Evolutionary conservation across 164 flowering plant genomes (phyloP).

Genomic region (Vitis labrusca): DNA sequence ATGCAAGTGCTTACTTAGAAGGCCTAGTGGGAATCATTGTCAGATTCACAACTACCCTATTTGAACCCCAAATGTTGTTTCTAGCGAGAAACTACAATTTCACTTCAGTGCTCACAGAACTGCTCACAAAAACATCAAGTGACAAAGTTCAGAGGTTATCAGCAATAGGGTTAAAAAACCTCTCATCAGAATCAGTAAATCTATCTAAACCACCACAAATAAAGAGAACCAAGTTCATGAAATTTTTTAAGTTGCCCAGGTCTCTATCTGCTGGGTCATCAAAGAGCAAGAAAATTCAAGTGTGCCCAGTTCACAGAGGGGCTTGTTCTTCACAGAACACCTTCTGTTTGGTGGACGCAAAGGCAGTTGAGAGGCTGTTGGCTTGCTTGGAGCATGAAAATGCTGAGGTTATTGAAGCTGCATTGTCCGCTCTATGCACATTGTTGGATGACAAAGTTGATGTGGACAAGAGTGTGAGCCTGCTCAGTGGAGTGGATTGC

Average conservation of each 20-base stretch:
- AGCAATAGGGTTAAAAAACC: conserved; percentile 68
- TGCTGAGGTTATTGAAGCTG: conserved; percentile 65
- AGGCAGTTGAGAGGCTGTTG: conserved; percentile 60
- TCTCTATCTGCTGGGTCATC: conserved; percentile 30
- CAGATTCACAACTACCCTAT: conserved; percentile 68
- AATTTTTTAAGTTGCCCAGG: conserved; percentile 27
- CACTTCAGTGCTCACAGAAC: conserved; percentile 52
- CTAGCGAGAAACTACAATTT: conserved; percentile 51
- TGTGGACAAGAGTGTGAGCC: conserved; percentile 51
- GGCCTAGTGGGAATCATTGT: conserved; percentile 75
- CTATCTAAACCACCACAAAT: conserved; percentile 53
- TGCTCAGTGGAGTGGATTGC: conserved; percentile 42
- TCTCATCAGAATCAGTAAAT: conserved; percentile 51
- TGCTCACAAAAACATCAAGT: conserved; percentile 51
- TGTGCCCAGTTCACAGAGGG: conserved; percentile 73
- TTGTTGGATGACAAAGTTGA: conserved; percentile 70
- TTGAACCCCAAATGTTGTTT: conserved; percentile 51
- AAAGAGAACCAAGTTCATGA: conserved; percentile 36
- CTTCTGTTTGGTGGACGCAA: conserved; percentile 69
- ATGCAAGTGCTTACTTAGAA: conserved; percentile 53
- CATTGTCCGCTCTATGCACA: conserved; percentile 67
- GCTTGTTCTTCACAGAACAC: conserved; percentile 67
- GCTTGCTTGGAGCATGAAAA: conserved; percentile 63
- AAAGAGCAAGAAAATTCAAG: conserved; percentile 23
- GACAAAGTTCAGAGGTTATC: conserved; percentile 75